A percentile compares a stretch with the other conserved stretches of the same genome.
phyloP scores from a whole-genome alignment of 257 asterid genomes.

The Ballota nigra region DNA sequence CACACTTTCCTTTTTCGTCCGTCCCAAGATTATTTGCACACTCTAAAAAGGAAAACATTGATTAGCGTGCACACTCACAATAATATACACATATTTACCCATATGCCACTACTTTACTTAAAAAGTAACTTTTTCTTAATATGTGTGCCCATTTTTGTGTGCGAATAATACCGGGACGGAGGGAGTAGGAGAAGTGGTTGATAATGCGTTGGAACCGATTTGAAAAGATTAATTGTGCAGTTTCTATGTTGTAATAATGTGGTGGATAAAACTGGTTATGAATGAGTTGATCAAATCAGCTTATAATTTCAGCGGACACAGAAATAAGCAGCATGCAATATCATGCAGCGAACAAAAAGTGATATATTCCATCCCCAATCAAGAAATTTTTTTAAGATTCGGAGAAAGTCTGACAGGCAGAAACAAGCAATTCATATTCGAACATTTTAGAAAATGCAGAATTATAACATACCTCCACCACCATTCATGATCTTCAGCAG shows the following conservation, averaged over 20 bases:
- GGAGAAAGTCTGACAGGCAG: neutral
- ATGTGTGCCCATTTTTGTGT: too few species aligned
- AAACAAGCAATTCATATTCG: neutral
- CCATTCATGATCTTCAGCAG: slow-evolving; percentile 96
- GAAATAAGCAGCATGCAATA: neutral
- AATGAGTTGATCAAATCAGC: neutral
- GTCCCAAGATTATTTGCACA: too few species aligned
- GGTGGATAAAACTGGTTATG: neutral
- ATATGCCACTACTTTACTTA: too few species aligned
- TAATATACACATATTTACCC: too few species aligned
- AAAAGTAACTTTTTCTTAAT: too few species aligned
- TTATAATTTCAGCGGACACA: neutral
- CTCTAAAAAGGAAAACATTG: too few species aligned
- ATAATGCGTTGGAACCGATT: neutral
- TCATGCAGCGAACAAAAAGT: neutral
- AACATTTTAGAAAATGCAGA: slow-evolving; percentile 3
- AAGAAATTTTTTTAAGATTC: neutral
- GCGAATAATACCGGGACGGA: too few species aligned
- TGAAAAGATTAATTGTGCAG: neutral
- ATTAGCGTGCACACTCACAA: too few species aligned
- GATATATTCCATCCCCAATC: neutral
- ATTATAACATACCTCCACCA: slow-evolving; percentile 84
- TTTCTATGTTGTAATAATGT: neutral
- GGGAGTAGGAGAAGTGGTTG: neutral
- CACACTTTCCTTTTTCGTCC: too few species aligned